These are phyloP conservation scores for Ensete ventricosum DNA, from an alignment of 176 grass and related monocot genomes.

Conservation along the genomic window DNA sequence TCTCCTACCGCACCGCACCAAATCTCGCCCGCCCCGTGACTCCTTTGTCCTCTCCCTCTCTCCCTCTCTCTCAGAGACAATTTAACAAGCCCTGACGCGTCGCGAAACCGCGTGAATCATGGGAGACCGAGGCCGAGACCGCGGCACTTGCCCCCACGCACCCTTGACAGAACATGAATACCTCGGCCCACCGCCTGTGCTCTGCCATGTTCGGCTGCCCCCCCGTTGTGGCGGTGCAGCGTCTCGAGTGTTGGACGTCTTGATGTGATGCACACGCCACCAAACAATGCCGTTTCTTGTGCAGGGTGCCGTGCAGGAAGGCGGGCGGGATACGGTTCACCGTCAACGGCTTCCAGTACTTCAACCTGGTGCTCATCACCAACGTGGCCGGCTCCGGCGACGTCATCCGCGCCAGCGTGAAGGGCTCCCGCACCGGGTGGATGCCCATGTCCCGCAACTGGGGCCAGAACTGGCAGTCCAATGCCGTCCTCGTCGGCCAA, in stretches of 20 bases:
- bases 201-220: background rate
- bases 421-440: slow-evolving; percentile 36
- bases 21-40: background rate
- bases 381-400: slow-evolving; percentile 54
- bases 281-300: too few relatives aligned
- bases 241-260: background rate
- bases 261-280: background rate
- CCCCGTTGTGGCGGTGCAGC: background rate
- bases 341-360: slow-evolving; percentile 47
- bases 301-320: slow-evolving; percentile 45
- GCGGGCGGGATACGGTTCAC: slow-evolving; percentile 35
- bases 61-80: background rate
- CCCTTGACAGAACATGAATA: too few relatives aligned
- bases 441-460: slow-evolving; percentile 49
- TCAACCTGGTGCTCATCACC: slow-evolving; percentile 53
- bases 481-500: slow-evolving; percentile 35
- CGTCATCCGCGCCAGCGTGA: slow-evolving; percentile 36
- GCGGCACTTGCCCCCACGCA: background rate
- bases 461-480: slow-evolving; percentile 63
- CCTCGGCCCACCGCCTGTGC: background rate
- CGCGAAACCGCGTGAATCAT: slow-evolving; percentile 5
- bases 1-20: background rate
- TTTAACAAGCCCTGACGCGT: background rate
- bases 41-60: background rate
- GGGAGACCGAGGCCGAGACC: background rate